Evolutionary conservation across 2,329 filamentous ascomycete species (phyloP), one percentile per base, ranked within the genome.

Genomic region (Akanthomyces lecanii): DNA sequence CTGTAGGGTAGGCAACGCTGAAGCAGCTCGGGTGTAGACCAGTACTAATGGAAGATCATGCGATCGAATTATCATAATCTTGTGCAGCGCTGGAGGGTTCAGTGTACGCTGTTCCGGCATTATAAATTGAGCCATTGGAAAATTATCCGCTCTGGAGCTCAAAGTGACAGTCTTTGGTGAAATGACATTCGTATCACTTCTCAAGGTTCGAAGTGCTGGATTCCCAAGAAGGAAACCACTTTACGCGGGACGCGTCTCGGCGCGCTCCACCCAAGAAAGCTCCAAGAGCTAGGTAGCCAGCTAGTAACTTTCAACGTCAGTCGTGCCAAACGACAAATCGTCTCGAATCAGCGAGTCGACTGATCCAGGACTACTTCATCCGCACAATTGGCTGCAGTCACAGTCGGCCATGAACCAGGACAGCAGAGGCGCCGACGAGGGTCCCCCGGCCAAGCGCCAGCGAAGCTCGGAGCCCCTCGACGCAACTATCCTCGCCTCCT

Each of bases 381-480:
- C 5, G n/a, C 0, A 1, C 10, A 44, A 0, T 16, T 10, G 16
- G 12, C 8, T 11, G 5, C 5, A 18, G 7, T 7, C 44, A 21
- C 7, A 8, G 6, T 18, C 12, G 10, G 23, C 11, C 25, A 55
- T 61, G 59, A 30, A 47, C 1, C 42, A 40, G n/a, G 42, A 36
- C 16, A 23, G n/a, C 42, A 63, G 65, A 14, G 60, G 59, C n/a
- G 30, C 53, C 21, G 55, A 61, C 3, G 52, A 65, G n/a, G 53
- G 51, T 28, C 63, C 57, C 10, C 50, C 56, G 16, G 36, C 62
- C 12, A 64, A 64, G 36, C 62, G 62, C n/a, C 62, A 45, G 38
- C 44, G 52, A 11, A 61, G 62, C 57, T 30, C 23, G 36, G 44
- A 47, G 28, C 52, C 62, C 21, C 44, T 40, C n/a, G 59, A 65